These are phyloP conservation scores for Stemphylium vesicarium DNA, from an alignment of 2,329 filamentous ascomycete genomes.

Conservation along the genomic window DNA sequence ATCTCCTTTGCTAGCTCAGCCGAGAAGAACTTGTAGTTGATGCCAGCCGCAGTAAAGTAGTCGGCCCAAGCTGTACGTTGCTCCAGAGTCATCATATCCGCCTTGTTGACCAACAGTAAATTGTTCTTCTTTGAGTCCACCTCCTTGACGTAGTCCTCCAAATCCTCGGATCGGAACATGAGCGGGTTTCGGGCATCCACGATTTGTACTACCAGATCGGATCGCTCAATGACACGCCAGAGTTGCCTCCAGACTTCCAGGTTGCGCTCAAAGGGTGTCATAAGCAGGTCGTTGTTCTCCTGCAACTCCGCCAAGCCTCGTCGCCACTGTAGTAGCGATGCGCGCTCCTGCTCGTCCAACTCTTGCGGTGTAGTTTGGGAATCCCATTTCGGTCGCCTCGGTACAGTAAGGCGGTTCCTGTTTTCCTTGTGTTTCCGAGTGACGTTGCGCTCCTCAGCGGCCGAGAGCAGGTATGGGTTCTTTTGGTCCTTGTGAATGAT, in stretches of 20 bases:
- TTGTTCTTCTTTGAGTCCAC: slow-evolving; percentile 89
- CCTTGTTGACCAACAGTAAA: slow-evolving; percentile 93
- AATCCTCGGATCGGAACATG: slow-evolving; percentile 90
- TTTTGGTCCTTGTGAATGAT: slow-evolving; percentile 97
- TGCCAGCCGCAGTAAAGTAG: slow-evolving; percentile 79
- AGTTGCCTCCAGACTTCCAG: slow-evolving; percentile 97
- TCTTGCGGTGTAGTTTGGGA: slow-evolving; percentile 80
- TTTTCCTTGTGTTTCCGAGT: slow-evolving; percentile 84
- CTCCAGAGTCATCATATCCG: slow-evolving; percentile 93
- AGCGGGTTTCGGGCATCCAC: slow-evolving; percentile 95
- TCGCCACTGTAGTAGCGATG: slow-evolving; percentile 85
- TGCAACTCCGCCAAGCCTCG: slow-evolving; percentile 89
- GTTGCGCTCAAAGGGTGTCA: slow-evolving; percentile 98
- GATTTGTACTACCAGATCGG: slow-evolving; percentile 95
- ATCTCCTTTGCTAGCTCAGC: slow-evolving; percentile 88
- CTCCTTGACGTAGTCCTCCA: slow-evolving; percentile 93
- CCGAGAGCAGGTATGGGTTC: slow-evolving; percentile 90
- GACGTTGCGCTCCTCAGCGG: slow-evolving; percentile 79
- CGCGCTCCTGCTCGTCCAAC: slow-evolving; percentile 78
- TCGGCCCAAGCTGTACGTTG: slow-evolving; percentile 86
- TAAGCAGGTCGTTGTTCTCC: slow-evolving; percentile 89
- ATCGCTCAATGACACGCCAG: slow-evolving; percentile 97
- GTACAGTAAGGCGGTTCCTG: slow-evolving; percentile 80
- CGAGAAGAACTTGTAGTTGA: slow-evolving; percentile 96
- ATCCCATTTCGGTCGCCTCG: slow-evolving; percentile 89